These are phyloP conservation scores for Cystofilobasidium bisporidii DNA, from an alignment of 768 basidiomycete species.

Conservation along the genomic window DNA sequence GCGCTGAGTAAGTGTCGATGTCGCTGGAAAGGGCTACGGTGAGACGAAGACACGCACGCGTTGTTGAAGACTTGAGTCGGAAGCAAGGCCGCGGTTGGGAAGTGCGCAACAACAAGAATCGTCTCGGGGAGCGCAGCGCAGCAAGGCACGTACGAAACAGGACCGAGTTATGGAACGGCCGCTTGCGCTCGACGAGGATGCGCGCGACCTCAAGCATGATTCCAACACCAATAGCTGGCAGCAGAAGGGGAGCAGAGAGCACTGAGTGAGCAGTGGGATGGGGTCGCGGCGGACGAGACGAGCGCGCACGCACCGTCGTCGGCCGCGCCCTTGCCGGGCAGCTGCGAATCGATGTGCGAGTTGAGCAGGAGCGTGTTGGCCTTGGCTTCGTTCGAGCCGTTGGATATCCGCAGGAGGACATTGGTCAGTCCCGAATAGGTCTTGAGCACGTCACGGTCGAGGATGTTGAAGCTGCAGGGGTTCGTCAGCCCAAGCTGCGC, in stretches of 20 bases:
- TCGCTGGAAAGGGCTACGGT: too few species aligned
- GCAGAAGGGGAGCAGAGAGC: not conserved
- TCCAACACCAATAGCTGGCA: slow-evolving; percentile 6
- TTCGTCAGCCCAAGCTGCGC: too few species aligned
- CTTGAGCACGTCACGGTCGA: slow-evolving; percentile 27
- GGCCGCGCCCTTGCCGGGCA: slow-evolving; percentile 20
- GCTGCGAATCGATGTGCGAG: slow-evolving; percentile 23
- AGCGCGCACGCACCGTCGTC: slow-evolving; percentile 11
- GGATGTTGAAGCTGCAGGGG: slow-evolving; percentile 16
- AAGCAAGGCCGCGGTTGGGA: not conserved
- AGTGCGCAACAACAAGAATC: not conserved
- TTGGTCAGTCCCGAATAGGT: slow-evolving; percentile 26
- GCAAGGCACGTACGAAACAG: slow-evolving; percentile 10
- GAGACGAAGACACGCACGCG: slow-evolving; percentile 12
- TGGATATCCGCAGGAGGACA: slow-evolving; percentile 22
- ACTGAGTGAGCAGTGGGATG: too few species aligned
- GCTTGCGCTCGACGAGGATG: slow-evolving; percentile 10
- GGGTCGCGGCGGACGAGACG: too few species aligned
- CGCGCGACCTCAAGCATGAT: slow-evolving; percentile 26
- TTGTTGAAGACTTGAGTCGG: slow-evolving; percentile 25
- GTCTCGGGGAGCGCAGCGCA: too few species aligned
- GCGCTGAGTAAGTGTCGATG: too few species aligned
- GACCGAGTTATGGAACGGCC: slow-evolving; percentile 11
- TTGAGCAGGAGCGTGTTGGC: slow-evolving; percentile 19
- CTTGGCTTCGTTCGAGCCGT: slow-evolving; percentile 7